A percentile compares a stretch with the other conserved stretches of the same genome.
phyloP scores from a whole-genome alignment of 768 basidiomycete species.

The Leccinum sublutescens region DNA sequence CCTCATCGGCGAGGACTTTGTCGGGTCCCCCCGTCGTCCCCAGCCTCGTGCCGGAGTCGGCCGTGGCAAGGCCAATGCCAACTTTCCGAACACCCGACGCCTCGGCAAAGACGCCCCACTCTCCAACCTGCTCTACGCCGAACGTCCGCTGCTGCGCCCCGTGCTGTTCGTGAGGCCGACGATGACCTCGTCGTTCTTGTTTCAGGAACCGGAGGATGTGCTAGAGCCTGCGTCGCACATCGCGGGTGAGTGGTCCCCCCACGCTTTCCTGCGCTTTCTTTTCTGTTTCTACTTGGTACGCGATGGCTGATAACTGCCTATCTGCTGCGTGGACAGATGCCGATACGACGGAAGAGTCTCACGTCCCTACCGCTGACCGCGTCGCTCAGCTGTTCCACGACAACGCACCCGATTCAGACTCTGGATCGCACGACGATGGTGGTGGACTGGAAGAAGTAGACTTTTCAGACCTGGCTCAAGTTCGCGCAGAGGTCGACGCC shows the following conservation, averaged over 20 bases:
- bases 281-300: neutral
- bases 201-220: constrained; percentile 61
- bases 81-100: neutral
- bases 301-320: constrained; percentile 3
- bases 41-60: constrained; percentile 2
- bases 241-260: constrained; percentile 36
- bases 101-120: constrained; percentile 42
- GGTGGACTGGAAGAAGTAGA: constrained; percentile 58
- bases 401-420: constrained; percentile 18
- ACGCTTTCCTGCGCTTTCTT: constrained; percentile 1
- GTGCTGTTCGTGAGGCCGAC: constrained; percentile 66
- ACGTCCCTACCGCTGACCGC: constrained; percentile 69
- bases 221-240: constrained; percentile 53
- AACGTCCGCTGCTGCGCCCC: constrained; percentile 64
- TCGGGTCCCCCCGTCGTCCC: constrained; percentile 1
- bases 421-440: constrained; percentile 34
- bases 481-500: constrained; percentile 43
- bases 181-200: constrained; percentile 42
- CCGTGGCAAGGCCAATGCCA: neutral
- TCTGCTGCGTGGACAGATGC: neutral
- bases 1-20: neutral
- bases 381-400: constrained; percentile 61
- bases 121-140: constrained; percentile 53
- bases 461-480: constrained; percentile 56
- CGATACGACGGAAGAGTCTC: constrained; percentile 46